Evolutionary conservation across 331 rosid species (phyloP), one percentile per base, ranked within the genome.

Genomic region (Malus hybrid): DNA sequence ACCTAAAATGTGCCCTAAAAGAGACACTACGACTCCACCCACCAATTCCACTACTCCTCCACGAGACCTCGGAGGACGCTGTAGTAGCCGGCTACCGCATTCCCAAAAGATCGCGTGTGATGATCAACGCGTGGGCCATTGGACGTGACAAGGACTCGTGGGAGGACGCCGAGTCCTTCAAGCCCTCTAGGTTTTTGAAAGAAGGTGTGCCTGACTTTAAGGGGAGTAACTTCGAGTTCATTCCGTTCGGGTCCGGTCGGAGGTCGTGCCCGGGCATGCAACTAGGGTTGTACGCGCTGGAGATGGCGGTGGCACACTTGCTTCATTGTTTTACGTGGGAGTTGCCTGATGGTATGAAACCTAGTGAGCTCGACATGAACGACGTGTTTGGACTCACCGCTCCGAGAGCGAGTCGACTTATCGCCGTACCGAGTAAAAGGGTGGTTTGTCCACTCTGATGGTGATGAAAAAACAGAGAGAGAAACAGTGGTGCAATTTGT

Each of bases 221-320:
- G 46, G 98, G 98, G 1, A 84, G 82, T 55, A 88, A 91, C 78
- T 93, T 93, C 58, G 97, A 93, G 89, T 93, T 91, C 74, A 84
- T 93, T 4, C 98, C 98, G 0, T 93, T 93, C 73, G 98, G 98
- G 53, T 93, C 98, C 66, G 98, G 98, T 74, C 90, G 98, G 0
- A 82, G 98, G 79, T 93, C 98, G 0, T 93, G 98, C 81, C 98
- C 98, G 1, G 98, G 98, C 0, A 93, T 93, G 98, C 93, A 87
- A 20, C 80, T 93, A 24, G 98, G 98, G 28, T 84, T 93, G 0
- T 91, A 87, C 65, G 86, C 91, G 32, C 84, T 91, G 20, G 97
- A 93, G 57, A 34, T 86, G 86, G 83, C 96, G 2, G 93, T 93
- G 78, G 88, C 86, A 15, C 93, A 93, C 82, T 84, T 93, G 10